Evolutionary conservation across 2,329 filamentous ascomycete species (phyloP).

Genomic region (Tolypocladium album): DNA sequence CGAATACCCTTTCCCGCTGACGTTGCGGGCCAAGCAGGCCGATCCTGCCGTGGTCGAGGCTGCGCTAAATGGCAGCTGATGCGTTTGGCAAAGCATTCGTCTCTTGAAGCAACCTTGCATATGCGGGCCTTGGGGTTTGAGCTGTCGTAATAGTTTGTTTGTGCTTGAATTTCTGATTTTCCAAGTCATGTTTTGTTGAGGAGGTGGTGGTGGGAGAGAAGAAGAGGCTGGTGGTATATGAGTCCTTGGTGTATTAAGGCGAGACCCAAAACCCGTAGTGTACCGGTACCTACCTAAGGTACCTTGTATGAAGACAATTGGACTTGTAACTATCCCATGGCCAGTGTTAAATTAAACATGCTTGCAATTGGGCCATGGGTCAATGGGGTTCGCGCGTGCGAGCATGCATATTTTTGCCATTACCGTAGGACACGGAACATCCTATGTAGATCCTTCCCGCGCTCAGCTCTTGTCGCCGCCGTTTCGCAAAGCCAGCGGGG

Average conservation of each 20-base stretch:
- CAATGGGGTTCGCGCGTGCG: not conserved
- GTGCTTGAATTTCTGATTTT: not conserved
- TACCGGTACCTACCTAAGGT: no score
- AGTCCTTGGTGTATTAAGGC: not conserved
- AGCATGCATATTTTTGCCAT: no score
- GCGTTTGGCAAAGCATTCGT: not conserved
- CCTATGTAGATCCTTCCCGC: no score
- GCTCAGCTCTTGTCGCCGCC: not conserved
- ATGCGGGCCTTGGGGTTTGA: not conserved
- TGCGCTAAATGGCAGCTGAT: conserved; percentile 9
- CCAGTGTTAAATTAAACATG: no score
- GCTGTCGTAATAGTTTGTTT: not conserved
- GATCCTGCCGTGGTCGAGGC: conserved; percentile 11
- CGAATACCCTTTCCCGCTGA: conserved; percentile 52
- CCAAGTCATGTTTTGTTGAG: not conserved
- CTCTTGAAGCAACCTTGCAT: not conserved
- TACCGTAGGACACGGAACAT: no score
- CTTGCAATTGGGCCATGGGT: not conserved
- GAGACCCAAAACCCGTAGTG: not conserved
- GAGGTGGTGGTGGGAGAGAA: not conserved
- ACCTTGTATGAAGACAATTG: not conserved
- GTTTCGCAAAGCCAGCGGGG: not conserved
- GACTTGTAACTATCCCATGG: not conserved
- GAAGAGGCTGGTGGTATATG: not conserved
- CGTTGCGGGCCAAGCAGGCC: conserved; percentile 41